Conservation (phyloP, 208 protist species). For the Naegleria lovaniensis region DNA sequence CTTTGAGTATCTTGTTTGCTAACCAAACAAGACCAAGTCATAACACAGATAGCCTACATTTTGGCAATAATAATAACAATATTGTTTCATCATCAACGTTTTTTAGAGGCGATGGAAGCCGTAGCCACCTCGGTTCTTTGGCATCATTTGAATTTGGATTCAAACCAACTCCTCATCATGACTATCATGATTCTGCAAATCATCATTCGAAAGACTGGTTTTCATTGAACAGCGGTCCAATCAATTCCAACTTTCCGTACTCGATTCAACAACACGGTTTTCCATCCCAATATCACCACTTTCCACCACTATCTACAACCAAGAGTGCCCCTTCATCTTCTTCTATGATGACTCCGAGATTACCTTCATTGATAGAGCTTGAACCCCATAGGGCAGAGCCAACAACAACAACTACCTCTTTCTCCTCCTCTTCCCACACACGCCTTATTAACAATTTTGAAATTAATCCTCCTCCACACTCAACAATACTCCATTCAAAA, state of each 20-base stretch:
- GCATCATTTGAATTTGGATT: no score
- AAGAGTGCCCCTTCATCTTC: background rate
- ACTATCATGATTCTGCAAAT: background rate
- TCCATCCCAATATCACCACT: background rate
- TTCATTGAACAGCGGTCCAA: background rate
- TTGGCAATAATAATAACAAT: no score
- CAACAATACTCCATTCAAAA: background rate
- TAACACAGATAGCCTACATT: background rate
- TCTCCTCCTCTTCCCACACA: no score
- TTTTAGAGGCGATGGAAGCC: no score
- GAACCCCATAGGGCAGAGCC: no score
- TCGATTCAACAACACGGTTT: background rate
- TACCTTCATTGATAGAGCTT: no score
- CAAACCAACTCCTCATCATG: background rate
- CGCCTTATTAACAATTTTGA: no score
- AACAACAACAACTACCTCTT: no score
- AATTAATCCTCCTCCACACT: background rate
- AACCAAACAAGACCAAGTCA: background rate
- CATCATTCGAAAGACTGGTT: background rate
- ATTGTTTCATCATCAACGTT: no score
- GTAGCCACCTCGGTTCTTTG: no score
- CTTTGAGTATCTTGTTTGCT: background rate
- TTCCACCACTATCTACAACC: background rate
- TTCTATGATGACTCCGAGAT: background rate
- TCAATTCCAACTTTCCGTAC: background rate